phyloP scores from a whole-genome alignment of 2,329 filamentous ascomycete genomes.

The Phyllosticta citriasiana region DNA sequence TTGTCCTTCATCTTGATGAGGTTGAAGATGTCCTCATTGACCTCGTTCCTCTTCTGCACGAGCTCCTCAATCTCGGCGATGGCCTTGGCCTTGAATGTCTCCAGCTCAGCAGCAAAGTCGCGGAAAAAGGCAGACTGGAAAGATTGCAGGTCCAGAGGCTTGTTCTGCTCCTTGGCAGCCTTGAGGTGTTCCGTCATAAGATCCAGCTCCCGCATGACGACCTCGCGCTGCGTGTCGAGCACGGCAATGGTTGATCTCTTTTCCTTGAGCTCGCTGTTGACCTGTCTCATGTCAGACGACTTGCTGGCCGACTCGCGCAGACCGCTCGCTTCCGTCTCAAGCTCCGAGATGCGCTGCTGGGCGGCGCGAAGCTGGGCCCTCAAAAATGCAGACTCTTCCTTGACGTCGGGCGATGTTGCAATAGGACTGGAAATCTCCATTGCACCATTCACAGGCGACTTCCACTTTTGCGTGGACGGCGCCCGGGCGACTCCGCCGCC shows the following conservation, averaged over 20 bases:
- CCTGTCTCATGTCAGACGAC: constrained; percentile 55
- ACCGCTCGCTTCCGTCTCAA: constrained; percentile 65
- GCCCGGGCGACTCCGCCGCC: constrained; percentile 22
- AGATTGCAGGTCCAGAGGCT: constrained; percentile 68
- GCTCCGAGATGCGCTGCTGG: constrained; percentile 75
- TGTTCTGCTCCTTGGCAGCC: constrained; percentile 71
- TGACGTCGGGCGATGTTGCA: constrained; percentile 45
- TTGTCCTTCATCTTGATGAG: constrained; percentile 82
- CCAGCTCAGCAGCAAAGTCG: constrained; percentile 52
- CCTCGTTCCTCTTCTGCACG: constrained; percentile 73
- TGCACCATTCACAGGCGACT: constrained; percentile 30
- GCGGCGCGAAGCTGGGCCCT: constrained; percentile 70
- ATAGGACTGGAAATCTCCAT: constrained; percentile 60
- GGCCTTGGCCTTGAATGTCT: constrained; percentile 72
- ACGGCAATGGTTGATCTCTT: constrained; percentile 95
- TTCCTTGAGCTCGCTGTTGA: constrained; percentile 80
- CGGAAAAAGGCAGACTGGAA: constrained; percentile 52
- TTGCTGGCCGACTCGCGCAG: constrained; percentile 45
- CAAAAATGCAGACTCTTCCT: constrained; percentile 35
- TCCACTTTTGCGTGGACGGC: constrained; percentile 27
- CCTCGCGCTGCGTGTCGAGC: constrained; percentile 86
- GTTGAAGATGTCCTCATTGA: constrained; percentile 76
- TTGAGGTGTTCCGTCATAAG: constrained; percentile 82
- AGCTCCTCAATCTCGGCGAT: constrained; percentile 70
- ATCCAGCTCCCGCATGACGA: constrained; percentile 86